Evolutionary conservation across 2,329 filamentous ascomycete species (phyloP), one percentile per base, ranked within the genome.

Genomic region (Pezicula rhizophila): DNA sequence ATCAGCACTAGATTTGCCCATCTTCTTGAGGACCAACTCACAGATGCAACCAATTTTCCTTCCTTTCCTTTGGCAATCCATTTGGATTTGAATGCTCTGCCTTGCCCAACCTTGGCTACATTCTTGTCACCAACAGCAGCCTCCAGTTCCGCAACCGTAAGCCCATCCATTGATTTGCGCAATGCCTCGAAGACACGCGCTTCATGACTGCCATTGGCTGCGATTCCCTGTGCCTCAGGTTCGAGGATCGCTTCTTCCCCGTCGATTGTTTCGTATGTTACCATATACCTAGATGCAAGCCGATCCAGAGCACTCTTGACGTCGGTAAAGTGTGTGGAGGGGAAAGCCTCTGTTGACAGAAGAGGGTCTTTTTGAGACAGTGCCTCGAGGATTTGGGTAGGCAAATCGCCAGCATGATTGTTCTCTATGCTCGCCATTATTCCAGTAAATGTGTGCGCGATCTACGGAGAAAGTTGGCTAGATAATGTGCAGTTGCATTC

Each of bases 221-320:
- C 84, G 62, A 92, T 87, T 57, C 79, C 75, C 64, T 87, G 75
- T 11, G 80, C 88, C 64, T 92, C 87, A 26, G 79, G 70, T 51
- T 95, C 93, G 28, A 97, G 73, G 33, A 84, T 62, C 12, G 85
- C 79, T 62, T 91, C 82, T 65, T 96, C 89, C 46, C 78, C 76
- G 58, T 96, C 90, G 52, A 89, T 77, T 42, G 87, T 85, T 60
- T 95, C 82, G 70, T 96, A 96, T 57, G 78, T 75, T 55, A 97
- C 76, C 89, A 96, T 96, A 45, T 83, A 84, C 60, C 92, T 81
- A 51, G 89, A 93, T 26, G 77, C 78, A 46, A 99, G 79, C 58
- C 90, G 82, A 71, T 97, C 93, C 55, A 97, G 77, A 26, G 89
- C 88, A 55, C 87, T 86, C 74, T 96, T 97, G 64, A 96, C 73